A percentile compares a stretch with the other conserved stretches of the same genome.
These are phyloP conservation scores for Ustilago shanxiensis DNA, from an alignment of 1,284 basidiomycete genomes.

Conservation along the genomic window DNA sequence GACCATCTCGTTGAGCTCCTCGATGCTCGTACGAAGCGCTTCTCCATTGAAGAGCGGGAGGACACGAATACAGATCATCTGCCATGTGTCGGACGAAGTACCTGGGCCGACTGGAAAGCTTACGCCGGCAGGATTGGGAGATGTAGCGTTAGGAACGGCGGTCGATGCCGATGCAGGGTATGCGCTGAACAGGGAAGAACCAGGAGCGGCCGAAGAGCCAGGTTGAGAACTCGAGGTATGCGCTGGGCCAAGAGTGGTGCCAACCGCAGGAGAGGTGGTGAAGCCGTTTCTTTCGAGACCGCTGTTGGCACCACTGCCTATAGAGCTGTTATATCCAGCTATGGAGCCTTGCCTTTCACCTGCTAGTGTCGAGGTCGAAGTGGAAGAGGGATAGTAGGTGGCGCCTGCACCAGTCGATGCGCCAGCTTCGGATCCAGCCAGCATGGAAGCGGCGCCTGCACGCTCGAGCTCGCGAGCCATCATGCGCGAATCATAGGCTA, in stretches of 20 bases:
- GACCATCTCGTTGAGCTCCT: conserved; percentile 85
- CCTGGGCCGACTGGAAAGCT: conserved; percentile 31
- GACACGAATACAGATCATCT: conserved; percentile 83
- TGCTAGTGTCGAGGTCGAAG: conserved; percentile 15
- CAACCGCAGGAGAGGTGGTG: conserved; percentile 25
- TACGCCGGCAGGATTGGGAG: conserved; percentile 30
- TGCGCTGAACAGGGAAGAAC: conserved; percentile 10
- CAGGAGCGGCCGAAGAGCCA: not conserved
- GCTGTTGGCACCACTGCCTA: conserved; percentile 4
- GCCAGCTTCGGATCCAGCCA: conserved; percentile 38
- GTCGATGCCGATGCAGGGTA: conserved; percentile 17
- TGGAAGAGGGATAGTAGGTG: conserved; percentile 18
- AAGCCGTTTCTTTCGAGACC: conserved; percentile 11
- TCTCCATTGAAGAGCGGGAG: conserved; percentile 92
- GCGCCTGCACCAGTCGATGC: conserved; percentile 4
- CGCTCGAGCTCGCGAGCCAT: conserved; percentile 57
- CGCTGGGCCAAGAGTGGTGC: conserved; percentile 8
- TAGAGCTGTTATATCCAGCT: not conserved
- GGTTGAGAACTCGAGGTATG: conserved; percentile 19
- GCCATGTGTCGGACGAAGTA: conserved; percentile 74
- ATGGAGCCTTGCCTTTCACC: conserved; percentile 26
- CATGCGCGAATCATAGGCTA: conserved; percentile 42
- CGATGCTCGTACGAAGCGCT: conserved; percentile 86
- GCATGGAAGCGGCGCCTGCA: conserved; percentile 44
- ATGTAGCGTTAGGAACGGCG: conserved; percentile 12